Conservation (phyloP, 2,329 filamentous ascomycete genomes). For the Aspergillus fijiensis region DNA sequence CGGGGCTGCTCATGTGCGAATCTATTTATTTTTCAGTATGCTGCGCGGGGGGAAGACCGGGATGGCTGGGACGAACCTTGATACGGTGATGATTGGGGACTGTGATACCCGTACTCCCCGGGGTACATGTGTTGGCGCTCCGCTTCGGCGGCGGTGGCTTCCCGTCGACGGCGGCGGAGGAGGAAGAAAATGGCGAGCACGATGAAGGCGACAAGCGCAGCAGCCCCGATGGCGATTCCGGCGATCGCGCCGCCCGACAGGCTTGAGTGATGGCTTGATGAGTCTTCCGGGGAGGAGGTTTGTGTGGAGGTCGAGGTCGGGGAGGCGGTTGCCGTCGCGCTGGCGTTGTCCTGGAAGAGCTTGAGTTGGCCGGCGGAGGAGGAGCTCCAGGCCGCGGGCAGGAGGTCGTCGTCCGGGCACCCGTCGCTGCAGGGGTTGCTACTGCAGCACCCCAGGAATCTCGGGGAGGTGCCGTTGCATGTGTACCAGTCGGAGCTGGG, state of each 20-base stretch:
- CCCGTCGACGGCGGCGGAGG: neutral
- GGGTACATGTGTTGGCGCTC: neutral
- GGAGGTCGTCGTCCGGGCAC: neutral
- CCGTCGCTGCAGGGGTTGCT: neutral
- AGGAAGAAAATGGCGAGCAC: neutral
- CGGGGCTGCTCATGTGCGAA: neutral
- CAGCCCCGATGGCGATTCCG: neutral
- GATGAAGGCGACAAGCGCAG: neutral
- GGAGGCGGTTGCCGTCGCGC: neutral
- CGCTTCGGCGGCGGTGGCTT: neutral
- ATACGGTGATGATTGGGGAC: neutral
- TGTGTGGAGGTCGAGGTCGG: neutral
- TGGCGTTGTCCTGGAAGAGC: slow-evolving; percentile 6
- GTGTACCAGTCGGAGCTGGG: slow-evolving; percentile 5
- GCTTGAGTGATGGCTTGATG: neutral
- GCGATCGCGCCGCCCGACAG: neutral
- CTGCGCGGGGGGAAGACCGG: too few species aligned
- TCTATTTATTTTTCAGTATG: accelerated
- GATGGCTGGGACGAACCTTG: neutral
- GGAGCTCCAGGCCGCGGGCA: slow-evolving; percentile 5
- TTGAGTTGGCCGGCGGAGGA: neutral
- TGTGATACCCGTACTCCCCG: neutral
- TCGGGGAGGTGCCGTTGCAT: slow-evolving; percentile 5
- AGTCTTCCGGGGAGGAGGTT: neutral
- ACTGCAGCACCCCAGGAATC: slow-evolving; percentile 10